These are phyloP conservation scores for Drosera spatulata DNA, from an alignment of 179 eudicot genomes.

Conservation along the genomic window DNA sequence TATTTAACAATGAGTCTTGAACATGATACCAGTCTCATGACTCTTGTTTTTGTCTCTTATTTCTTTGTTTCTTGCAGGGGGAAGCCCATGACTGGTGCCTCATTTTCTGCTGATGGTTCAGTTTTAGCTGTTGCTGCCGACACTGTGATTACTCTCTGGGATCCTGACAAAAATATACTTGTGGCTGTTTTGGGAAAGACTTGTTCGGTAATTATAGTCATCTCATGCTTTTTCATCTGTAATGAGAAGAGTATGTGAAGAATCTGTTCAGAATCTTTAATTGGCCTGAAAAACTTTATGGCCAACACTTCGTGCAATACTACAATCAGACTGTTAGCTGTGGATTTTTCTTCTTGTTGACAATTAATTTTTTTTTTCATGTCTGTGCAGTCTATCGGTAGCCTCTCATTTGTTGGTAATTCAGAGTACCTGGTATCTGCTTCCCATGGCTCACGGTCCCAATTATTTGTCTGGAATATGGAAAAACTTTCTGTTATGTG, in stretches of 20 bases:
- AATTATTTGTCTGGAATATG: conserved; percentile 64
- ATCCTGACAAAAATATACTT: conserved; percentile 70
- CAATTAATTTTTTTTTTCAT: not conserved
- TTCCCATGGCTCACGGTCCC: conserved; percentile 57
- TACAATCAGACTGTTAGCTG: no score
- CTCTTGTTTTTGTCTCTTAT: not conserved
- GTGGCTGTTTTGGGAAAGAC: conserved; percentile 74
- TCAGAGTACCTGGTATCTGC: conserved; percentile 70
- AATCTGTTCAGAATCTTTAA: no score
- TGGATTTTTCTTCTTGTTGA: not conserved
- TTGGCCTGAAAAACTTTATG: no score
- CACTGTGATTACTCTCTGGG: conserved; percentile 82
- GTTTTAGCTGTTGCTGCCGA: conserved; percentile 94
- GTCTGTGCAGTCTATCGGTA: conserved; percentile 49
- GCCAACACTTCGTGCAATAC: no score
- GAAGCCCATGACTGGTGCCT: conserved; percentile 79
- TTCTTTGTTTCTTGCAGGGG: conserved; percentile 29
- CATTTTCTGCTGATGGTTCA: conserved; percentile 87
- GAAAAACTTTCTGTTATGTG: conserved; percentile 46
- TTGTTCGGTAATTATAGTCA: conserved; percentile 28
- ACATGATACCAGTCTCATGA: no score
- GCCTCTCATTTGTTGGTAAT: conserved; percentile 64
- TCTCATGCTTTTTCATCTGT: no score
- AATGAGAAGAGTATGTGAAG: no score
- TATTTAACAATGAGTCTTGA: no score